Percentiles rank a stretch among this genome's conserved stretches.
These are phyloP conservation scores for Neonectria faginata DNA, from an alignment of 2,329 filamentous ascomycete genomes.

Conservation along the genomic window DNA sequence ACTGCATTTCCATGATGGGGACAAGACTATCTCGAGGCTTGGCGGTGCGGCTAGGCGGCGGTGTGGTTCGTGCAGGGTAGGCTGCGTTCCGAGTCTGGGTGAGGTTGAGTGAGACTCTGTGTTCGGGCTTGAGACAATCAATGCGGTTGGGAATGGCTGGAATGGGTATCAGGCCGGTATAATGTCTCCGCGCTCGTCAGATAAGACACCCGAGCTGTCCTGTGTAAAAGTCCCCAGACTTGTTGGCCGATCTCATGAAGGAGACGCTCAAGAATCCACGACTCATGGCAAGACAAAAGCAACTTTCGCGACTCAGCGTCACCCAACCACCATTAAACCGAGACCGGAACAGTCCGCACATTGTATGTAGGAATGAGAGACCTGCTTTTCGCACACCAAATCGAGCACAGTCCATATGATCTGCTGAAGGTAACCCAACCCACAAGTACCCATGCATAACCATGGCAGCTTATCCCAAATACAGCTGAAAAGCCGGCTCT, in stretches of 20 bases:
- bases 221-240: not conserved
- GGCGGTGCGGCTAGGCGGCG: conserved; percentile 16
- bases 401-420: not conserved
- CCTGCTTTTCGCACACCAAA: not conserved
- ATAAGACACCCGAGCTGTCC: conserved; percentile 8
- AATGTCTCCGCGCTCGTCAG: not conserved
- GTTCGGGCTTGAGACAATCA: conserved; percentile 11
- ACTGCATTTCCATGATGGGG: conserved; percentile 9
- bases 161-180: conserved; percentile 3
- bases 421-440: not conserved
- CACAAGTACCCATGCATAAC: not conserved
- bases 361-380: not conserved
- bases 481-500: conserved; percentile 8
- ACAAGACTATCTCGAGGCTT: conserved; percentile 27
- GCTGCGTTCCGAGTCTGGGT: not conserved
- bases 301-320: not conserved
- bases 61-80: conserved; percentile 14
- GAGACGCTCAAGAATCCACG: not conserved
- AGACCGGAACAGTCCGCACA: not conserved
- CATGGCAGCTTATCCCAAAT: not conserved
- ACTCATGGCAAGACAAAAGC: conserved; percentile 12
- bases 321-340: conserved; percentile 3
- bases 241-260: conserved; percentile 7
- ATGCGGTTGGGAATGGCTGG: conserved; percentile 1
- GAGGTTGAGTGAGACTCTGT: conserved; percentile 15